A percentile compares a stretch with the other conserved stretches of the same genome.
Conservation (phyloP, 352 stramenopile genomes). For the Lagenidium giganteum region DNA sequence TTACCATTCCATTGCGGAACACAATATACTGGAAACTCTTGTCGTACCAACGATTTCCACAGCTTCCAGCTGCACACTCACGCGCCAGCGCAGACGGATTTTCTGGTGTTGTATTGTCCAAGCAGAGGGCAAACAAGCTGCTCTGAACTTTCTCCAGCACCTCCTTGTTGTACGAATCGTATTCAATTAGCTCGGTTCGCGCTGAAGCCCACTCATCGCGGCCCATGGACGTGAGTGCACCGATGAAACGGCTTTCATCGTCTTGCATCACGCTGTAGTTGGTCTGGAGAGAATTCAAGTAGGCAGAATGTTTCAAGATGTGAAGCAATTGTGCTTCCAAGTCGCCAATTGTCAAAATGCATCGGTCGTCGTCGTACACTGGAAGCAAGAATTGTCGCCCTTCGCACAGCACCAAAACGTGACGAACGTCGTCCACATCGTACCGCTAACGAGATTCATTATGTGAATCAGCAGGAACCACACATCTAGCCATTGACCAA, state of each 20-base stretch:
- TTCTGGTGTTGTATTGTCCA: constrained; percentile 58
- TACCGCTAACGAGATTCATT: no score
- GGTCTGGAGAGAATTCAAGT: constrained; percentile 28
- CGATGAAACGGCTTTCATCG: constrained; percentile 45
- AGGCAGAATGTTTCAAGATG: constrained; percentile 38
- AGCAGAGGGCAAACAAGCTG: constrained; percentile 85
- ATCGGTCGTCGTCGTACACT: constrained; percentile 36
- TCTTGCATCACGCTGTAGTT: constrained; percentile 15
- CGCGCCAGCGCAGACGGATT: constrained; percentile 43
- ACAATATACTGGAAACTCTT: constrained; percentile 95
- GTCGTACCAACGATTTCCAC: constrained; percentile 93
- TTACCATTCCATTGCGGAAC: constrained; percentile 87
- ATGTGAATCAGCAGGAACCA: no score
- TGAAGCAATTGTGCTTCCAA: constrained; percentile 52
- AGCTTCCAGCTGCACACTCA: constrained; percentile 47
- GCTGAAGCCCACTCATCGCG: constrained; percentile 86
- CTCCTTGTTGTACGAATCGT: constrained; percentile 39
- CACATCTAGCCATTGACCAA: no score
- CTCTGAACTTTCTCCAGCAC: constrained; percentile 83
- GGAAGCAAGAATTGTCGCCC: constrained; percentile 41
- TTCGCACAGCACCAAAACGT: constrained; percentile 53
- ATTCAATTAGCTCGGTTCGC: constrained; percentile 55
- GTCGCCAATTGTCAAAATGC: constrained; percentile 58
- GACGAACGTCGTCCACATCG: constrained; percentile 23
- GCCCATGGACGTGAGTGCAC: constrained; percentile 84